These are phyloP conservation scores for Globisporangium orthogonon DNA, from an alignment of 352 stramenopile species.

Conservation along the genomic window DNA sequence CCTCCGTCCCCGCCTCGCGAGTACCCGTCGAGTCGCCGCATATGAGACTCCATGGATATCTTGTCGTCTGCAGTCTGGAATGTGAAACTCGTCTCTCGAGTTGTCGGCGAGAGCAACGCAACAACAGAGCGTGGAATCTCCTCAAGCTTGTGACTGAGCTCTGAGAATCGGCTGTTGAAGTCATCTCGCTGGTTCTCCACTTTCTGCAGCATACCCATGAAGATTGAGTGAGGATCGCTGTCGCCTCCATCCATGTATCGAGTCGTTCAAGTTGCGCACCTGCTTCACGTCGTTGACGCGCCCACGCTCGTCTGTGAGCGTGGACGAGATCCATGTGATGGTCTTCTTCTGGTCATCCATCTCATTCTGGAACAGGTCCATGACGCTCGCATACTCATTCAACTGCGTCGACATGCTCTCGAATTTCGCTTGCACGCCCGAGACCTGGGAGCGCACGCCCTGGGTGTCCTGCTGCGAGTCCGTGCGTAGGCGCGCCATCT, in stretches of 20 bases:
- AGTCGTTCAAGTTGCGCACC: slow-evolving; percentile 11
- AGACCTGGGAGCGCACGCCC: slow-evolving; percentile 43
- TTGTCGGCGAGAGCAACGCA: slow-evolving; percentile 27
- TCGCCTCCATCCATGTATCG: background rate
- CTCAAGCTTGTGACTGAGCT: slow-evolving; percentile 58
- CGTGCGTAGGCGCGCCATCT: slow-evolving; percentile 27
- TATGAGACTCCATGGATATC: slow-evolving; percentile 43
- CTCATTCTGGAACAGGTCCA: slow-evolving; percentile 62
- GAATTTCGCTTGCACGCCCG: slow-evolving; percentile 31
- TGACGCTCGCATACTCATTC: slow-evolving; percentile 48
- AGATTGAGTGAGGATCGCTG: background rate
- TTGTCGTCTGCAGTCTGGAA: slow-evolving; percentile 49
- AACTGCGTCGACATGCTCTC: slow-evolving; percentile 46
- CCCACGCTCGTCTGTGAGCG: slow-evolving; percentile 37
- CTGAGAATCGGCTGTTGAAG: slow-evolving; percentile 49
- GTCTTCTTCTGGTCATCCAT: slow-evolving; percentile 43
- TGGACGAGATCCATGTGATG: slow-evolving; percentile 39
- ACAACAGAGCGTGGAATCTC: slow-evolving; percentile 47
- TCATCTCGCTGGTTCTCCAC: slow-evolving; percentile 61
- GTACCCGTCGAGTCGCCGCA: slow-evolving; percentile 20
- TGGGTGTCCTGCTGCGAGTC: slow-evolving; percentile 35
- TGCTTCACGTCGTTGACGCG: slow-evolving; percentile 42
- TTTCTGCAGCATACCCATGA: slow-evolving; percentile 34
- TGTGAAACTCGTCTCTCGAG: slow-evolving; percentile 28
- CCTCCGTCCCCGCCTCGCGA: slow-evolving; percentile 15